These are phyloP conservation scores for Coemansia sp. DNA, from an alignment of 192 early-diverging fungal species.

Conservation along the genomic window DNA sequence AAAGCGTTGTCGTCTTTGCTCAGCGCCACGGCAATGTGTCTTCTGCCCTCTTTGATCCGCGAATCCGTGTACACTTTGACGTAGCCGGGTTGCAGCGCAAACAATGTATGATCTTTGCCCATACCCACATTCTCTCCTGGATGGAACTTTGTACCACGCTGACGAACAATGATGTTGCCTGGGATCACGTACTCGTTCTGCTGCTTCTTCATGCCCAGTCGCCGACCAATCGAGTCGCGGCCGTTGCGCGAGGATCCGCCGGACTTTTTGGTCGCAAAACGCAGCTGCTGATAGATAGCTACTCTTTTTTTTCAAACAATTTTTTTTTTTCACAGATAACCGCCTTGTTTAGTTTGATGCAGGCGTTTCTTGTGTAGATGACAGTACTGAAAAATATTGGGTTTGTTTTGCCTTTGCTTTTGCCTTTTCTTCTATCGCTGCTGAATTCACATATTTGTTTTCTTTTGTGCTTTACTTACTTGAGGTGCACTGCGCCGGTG, in stretches of 20 bases:
- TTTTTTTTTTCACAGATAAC: background rate
- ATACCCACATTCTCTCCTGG: conserved; percentile 78
- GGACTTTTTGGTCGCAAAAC: conserved; percentile 75
- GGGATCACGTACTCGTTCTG: conserved; percentile 67
- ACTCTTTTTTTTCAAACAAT: background rate
- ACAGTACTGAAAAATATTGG: no score
- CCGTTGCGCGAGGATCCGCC: conserved; percentile 78
- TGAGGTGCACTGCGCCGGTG: background rate
- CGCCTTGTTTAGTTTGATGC: background rate
- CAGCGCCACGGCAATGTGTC: conserved; percentile 67
- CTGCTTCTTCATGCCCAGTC: conserved; percentile 74
- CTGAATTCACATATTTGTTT: background rate
- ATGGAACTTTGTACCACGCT: conserved; percentile 76
- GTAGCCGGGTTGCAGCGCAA: conserved; percentile 68
- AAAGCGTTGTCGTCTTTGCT: conserved; percentile 60
- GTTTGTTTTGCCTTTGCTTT: background rate
- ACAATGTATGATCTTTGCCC: conserved; percentile 79
- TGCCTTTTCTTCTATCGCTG: background rate
- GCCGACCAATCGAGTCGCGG: conserved; percentile 74
- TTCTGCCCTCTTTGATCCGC: conserved; percentile 59
- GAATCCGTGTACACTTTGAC: conserved; percentile 75
- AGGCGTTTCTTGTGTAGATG: background rate
- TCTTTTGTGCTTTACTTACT: background rate
- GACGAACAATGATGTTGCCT: conserved; percentile 80
- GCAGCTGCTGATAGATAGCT: conserved; percentile 57